Conservation (phyloP, 257 asterid species). For the Solanum chaucha region DNA sequence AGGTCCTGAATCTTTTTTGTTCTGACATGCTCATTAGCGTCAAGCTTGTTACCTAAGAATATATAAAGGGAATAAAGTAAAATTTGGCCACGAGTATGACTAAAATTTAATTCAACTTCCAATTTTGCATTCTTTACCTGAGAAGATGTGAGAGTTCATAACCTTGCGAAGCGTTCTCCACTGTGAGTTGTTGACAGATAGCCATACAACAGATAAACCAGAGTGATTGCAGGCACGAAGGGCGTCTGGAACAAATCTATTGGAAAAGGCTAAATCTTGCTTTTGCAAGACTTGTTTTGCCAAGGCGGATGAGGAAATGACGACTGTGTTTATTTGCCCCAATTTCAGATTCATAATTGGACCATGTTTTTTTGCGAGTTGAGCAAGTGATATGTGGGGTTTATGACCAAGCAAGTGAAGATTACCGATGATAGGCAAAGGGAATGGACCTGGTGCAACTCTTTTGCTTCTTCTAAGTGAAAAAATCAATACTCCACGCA, state of each 20-base stretch:
- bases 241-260: constrained; percentile 42
- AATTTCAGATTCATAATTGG: constrained; percentile 59
- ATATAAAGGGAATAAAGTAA: background rate
- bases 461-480: background rate
- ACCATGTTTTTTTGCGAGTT: constrained; percentile 49
- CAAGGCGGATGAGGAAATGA: constrained; percentile 43
- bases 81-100: background rate
- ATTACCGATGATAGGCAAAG: constrained; percentile 64
- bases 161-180: constrained; percentile 67
- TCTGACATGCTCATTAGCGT: constrained; percentile 49
- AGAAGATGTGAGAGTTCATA: constrained; percentile 50
- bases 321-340: constrained; percentile 47
- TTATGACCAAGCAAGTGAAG: constrained; percentile 62
- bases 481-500: background rate
- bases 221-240: constrained; percentile 49
- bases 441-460: constrained; percentile 29
- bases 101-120: background rate
- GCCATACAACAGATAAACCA: constrained; percentile 54
- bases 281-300: constrained; percentile 63
- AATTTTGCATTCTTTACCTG: constrained; percentile 9
- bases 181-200: constrained; percentile 35
- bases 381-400: constrained; percentile 57
- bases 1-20: constrained; percentile 36
- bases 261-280: constrained; percentile 57
- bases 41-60: constrained; percentile 29